These are phyloP conservation scores for Ceratocystis smalleyi DNA, from an alignment of 2,329 filamentous ascomycete species.

Conservation along the genomic window DNA sequence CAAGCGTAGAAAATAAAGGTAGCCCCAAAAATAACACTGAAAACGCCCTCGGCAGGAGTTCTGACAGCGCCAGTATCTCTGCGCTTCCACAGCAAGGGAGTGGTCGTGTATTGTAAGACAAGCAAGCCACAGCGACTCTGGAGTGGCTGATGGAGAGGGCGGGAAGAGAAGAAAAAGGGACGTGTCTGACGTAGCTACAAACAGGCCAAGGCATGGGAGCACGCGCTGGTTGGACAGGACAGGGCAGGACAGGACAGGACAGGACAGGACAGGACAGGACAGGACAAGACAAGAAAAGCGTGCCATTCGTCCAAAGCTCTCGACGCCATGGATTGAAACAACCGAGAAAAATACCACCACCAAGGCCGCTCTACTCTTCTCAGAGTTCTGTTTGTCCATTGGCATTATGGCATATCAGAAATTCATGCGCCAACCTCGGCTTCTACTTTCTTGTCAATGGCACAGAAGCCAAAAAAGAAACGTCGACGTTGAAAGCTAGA, in stretches of 20 bases:
- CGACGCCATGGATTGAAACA: background rate
- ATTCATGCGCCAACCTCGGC: background rate
- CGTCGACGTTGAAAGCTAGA: background rate
- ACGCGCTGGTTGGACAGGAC: background rate
- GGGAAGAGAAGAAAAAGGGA: too few relatives aligned
- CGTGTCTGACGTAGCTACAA: too few relatives aligned
- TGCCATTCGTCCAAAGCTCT: background rate
- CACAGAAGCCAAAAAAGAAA: slow-evolving; percentile 5
- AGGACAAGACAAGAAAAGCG: background rate
- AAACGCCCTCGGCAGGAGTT: background rate
- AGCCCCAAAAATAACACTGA: too few relatives aligned
- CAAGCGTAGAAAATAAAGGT: too few relatives aligned
- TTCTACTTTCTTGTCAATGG: background rate
- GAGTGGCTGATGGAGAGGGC: too few relatives aligned
- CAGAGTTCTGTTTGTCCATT: background rate
- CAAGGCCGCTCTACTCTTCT: too few relatives aligned
- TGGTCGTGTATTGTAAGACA: too few relatives aligned
- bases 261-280: background rate
- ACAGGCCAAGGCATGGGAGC: too few relatives aligned
- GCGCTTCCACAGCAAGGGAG: too few relatives aligned
- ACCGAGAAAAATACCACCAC: background rate
- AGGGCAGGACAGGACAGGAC: background rate
- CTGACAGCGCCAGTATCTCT: too few relatives aligned
- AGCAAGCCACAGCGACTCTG: too few relatives aligned
- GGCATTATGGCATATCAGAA: background rate